Conservation (phyloP, 2,329 filamentous ascomycete species). For the Aspergillus pseudotamarii region DNA sequence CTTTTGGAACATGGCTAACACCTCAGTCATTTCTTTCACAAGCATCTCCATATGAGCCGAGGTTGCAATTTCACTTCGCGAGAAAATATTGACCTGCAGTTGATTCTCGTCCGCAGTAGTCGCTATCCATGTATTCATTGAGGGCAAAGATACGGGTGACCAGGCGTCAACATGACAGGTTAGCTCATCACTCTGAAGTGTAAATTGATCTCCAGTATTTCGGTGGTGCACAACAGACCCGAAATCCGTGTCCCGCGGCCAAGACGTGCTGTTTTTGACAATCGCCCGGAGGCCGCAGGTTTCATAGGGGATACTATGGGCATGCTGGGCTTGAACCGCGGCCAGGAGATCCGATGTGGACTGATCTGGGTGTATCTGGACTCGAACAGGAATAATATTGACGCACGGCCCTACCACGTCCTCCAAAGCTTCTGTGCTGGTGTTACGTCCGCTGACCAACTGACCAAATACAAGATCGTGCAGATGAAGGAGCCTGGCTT, state of each 20-base stretch:
- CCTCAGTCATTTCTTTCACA: too few relatives aligned
- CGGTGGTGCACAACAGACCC: background rate
- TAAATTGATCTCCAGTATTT: background rate
- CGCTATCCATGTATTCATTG: too few relatives aligned
- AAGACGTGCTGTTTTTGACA: background rate
- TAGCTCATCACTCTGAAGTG: too few relatives aligned
- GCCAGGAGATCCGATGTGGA: background rate
- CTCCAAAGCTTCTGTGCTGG: slow-evolving; percentile 38
- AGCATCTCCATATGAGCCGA: too few relatives aligned
- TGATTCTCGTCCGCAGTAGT: too few relatives aligned
- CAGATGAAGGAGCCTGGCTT: slow-evolving; percentile 53
- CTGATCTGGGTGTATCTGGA: background rate
- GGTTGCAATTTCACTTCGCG: too few relatives aligned
- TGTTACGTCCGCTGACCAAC: slow-evolving; percentile 52
- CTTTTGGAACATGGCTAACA: too few relatives aligned
- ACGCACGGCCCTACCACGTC: slow-evolving; percentile 27
- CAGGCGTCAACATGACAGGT: too few relatives aligned
- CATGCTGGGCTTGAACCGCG: background rate
- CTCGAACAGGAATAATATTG: background rate
- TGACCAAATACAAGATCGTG: slow-evolving; percentile 61
- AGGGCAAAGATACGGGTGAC: too few relatives aligned
- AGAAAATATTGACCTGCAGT: too few relatives aligned
- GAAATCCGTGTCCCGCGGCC: background rate
- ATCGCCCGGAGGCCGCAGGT: background rate
- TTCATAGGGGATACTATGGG: background rate